Evolutionary conservation across 768 basidiomycete genomes (phyloP), one percentile per base, ranked within the genome.

Genomic region (Leccinum uliginosum): DNA sequence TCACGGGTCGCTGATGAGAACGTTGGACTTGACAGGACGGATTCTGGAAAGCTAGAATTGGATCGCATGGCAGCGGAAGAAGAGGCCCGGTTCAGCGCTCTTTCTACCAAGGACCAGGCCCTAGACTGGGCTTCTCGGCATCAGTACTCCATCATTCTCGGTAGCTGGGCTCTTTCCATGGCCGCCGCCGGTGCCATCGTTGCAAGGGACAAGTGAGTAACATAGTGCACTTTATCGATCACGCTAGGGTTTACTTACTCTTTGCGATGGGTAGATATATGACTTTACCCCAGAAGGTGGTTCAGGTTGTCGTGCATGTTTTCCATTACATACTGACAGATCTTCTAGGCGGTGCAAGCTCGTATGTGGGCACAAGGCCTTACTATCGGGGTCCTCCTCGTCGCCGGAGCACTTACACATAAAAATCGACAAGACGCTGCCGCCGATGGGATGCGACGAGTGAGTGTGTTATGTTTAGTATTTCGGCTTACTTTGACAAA

Each of bases 291-390:
- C 68, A 69, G 48, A 69, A 69, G 65, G 68, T 70, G 47, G 34
- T 26, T 23, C 12, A 15, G n/a, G 8, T 8, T 32, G 10, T 21
- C 21, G 17, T 6, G 21, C 10, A 2, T 12, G 1, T 17, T 7
- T 29, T 4, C 27, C 21, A n/a, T 19, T n/a, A 3, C 26, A 6
- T 40, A 19, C 57, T 63, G 45, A 60, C 11, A 76, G 78, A 64
- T 74, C 15, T 80, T 82, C 57, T 40, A 78, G 78, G 75, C 90
- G 26, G 90, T 93, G 3, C 90, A 92, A 71, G 89, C 86, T 30
- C 88, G 90, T 80, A 87, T 91, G 86, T 91, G 89, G 89, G 89
- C 89, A 4, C 89, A 92, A 61, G 89, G 87, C 4, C 69, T 91
- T 56, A 92, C 89, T 0, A 83, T 92, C 46, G 88, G 87, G 35